Conservation (phyloP, 257 asterid species). For the Cruciata laevipes region DNA sequence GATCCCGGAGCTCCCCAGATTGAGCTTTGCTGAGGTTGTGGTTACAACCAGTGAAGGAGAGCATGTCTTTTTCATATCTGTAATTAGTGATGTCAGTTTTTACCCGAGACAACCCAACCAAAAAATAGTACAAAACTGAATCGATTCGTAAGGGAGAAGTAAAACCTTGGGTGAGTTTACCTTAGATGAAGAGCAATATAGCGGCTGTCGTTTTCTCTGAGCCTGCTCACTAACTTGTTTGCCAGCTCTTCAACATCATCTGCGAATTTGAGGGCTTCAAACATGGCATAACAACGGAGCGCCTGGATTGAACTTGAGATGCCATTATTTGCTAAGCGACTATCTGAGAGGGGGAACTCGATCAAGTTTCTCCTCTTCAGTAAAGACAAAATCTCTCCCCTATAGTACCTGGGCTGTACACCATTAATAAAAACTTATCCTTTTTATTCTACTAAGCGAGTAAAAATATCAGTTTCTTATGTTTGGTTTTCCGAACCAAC, state of each 20-base stretch:
- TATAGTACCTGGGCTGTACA: constrained; percentile 34
- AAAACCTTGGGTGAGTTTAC: constrained; percentile 9
- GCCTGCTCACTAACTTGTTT: constrained; percentile 25
- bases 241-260: constrained; percentile 27
- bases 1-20: constrained; percentile 19
- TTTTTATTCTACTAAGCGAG: background rate
- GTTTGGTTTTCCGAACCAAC: too few relatives aligned
- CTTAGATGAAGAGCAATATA: constrained; percentile 40
- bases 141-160: background rate
- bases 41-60: constrained; percentile 45
- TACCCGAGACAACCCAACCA: too few relatives aligned
- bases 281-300: constrained; percentile 41
- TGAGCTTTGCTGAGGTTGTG: constrained; percentile 30
- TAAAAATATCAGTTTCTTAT: background rate
- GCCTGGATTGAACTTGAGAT: constrained; percentile 27
- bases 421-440: background rate
- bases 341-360: constrained; percentile 31
- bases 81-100: background rate
- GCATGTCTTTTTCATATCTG: constrained; percentile 45
- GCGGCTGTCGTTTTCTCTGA: constrained; percentile 18
- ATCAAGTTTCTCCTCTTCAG: constrained; percentile 22
- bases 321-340: constrained; percentile 39
- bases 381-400: constrained; percentile 19
- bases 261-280: constrained; percentile 30
- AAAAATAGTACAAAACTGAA: too few relatives aligned